A percentile compares a stretch with the other conserved stretches of the same genome.
These are phyloP conservation scores for Solanum chilense DNA, from an alignment of 257 asterid species.

Conservation along the genomic window DNA sequence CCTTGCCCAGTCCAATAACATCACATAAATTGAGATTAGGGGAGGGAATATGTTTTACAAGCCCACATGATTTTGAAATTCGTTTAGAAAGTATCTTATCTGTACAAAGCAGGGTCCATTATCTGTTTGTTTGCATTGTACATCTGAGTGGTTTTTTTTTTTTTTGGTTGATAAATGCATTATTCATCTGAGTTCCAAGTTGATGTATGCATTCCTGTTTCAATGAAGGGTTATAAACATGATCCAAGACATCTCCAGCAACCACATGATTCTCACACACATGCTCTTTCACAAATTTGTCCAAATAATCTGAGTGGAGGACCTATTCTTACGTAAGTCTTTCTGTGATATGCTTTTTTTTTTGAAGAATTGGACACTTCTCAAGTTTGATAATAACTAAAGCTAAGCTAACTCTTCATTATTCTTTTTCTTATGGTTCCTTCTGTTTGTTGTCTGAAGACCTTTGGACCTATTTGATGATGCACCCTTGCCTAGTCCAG, in stretches of 20 bases:
- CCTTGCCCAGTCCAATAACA: not conserved
- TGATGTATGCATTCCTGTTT: conserved; percentile 6
- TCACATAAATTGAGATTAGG: not conserved
- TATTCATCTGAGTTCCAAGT: not conserved
- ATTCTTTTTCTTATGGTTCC: not conserved
- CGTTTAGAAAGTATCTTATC: not conserved
- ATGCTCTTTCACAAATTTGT: conserved; percentile 68
- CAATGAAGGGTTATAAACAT: conserved; percentile 37
- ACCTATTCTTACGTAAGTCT: conserved; percentile 68
- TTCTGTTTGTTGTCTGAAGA: conserved; percentile 23
- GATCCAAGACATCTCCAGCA: conserved; percentile 79
- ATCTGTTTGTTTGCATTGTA: not conserved
- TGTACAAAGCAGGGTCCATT: not conserved
- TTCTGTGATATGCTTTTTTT: not conserved
- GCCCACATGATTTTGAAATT: not conserved
- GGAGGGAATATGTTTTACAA: not conserved
- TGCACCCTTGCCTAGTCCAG: conserved; percentile 43
- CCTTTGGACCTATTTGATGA: conserved; percentile 90
- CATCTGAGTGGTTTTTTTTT: not conserved
- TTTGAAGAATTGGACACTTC: not conserved
- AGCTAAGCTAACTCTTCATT: conserved; percentile 3
- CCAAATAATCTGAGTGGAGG: conserved; percentile 77
- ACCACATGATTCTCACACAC: conserved; percentile 74
- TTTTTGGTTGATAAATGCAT: not conserved
- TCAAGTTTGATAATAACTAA: not conserved